Percentiles rank a stretch among this genome's conserved stretches.
phyloP scores from a whole-genome alignment of 345 rosid genomes.

The Geranium brycei region DNA sequence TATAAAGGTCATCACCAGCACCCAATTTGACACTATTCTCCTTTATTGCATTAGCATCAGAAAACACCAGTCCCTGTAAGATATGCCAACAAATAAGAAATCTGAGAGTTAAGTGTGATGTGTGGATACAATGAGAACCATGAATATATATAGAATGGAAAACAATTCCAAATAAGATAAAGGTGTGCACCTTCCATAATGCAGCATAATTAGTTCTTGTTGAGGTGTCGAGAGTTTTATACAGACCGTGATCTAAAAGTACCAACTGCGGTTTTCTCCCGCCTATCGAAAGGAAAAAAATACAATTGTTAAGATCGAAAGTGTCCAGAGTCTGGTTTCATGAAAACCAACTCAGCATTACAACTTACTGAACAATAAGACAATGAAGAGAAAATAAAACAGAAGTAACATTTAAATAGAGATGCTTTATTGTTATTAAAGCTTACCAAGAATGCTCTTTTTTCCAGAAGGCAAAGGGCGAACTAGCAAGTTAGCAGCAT shows the following conservation, averaged over 20 bases:
- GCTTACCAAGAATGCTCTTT: slow-evolving; percentile 43
- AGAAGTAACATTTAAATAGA: not conserved
- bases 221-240: slow-evolving; percentile 69
- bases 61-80: slow-evolving; percentile 53
- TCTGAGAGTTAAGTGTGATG: not conserved
- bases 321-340: not conserved
- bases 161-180: not conserved
- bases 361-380: not conserved
- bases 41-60: slow-evolving; percentile 77
- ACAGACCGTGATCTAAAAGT: slow-evolving; percentile 82
- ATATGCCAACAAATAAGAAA: slow-evolving; percentile 7
- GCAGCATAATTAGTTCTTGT: slow-evolving; percentile 78
- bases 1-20: slow-evolving; percentile 86
- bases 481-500: slow-evolving; percentile 83
- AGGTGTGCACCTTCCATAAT: slow-evolving; percentile 57
- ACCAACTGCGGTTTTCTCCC: slow-evolving; percentile 74
- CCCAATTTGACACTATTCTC: slow-evolving; percentile 72
- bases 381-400: not conserved
- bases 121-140: slow-evolving; percentile 6
- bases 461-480: slow-evolving; percentile 62
- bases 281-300: slow-evolving; percentile 19
- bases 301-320: not conserved
- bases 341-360: not conserved
- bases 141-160: slow-evolving; percentile 2
- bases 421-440: not conserved